phyloP scores from a whole-genome alignment of 2,329 filamentous ascomycete genomes.

The Diaporthe sp. region DNA sequence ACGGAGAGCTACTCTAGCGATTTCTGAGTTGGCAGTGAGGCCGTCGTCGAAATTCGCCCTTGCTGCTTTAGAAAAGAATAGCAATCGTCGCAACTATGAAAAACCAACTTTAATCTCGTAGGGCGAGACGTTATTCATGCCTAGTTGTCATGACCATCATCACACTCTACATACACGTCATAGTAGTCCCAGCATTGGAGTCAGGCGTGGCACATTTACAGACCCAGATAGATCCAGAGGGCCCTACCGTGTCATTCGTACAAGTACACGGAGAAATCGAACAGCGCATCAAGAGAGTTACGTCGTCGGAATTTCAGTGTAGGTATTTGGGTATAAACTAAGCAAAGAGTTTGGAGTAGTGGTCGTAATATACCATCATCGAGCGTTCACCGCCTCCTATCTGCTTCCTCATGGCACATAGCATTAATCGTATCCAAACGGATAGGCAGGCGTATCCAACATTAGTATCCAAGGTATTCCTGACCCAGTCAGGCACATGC shows the following conservation, averaged over 20 bases:
- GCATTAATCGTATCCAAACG: neutral
- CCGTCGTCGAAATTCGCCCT: too few species aligned
- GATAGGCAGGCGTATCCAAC: constrained; percentile 24
- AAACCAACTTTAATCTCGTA: fast-evolving
- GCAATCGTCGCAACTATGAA: fast-evolving
- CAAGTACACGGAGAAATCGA: neutral
- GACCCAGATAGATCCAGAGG: neutral
- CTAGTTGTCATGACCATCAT: neutral
- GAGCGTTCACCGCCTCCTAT: neutral
- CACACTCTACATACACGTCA: neutral
- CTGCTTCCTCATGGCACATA: constrained; percentile 7
- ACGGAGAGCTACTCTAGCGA: too few species aligned
- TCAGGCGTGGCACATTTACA: neutral
- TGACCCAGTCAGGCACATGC: neutral
- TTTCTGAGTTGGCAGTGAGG: too few species aligned
- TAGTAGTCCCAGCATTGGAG: neutral
- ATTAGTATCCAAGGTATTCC: constrained; percentile 15
- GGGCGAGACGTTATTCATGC: neutral
- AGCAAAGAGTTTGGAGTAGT: constrained; percentile 22
- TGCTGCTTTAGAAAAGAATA: neutral
- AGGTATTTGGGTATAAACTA: constrained; percentile 35
- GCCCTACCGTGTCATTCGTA: neutral
- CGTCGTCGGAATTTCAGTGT: neutral
- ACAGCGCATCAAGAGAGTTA: fast-evolving
- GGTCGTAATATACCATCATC: constrained; percentile 24